Evolutionary conservation across 495 filamentous ascomycete species (phyloP).

Genomic region (Trichoderma virens): DNA sequence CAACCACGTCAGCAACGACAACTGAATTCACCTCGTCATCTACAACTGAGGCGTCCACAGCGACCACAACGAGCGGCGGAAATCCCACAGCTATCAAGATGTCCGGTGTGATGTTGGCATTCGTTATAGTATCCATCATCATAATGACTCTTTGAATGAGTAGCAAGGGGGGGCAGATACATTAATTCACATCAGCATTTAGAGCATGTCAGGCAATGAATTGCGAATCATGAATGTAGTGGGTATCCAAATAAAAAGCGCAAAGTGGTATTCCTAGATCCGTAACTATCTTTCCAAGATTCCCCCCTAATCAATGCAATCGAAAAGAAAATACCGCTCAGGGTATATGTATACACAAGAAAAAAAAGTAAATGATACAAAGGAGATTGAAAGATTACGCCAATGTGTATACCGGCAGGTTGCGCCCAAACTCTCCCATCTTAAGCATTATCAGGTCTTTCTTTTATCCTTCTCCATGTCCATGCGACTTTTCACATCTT

Average conservation of each 20-base stretch:
- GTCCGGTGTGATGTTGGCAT: neutral
- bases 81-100: neutral
- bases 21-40: neutral
- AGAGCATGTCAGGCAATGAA: too few species aligned
- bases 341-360: neutral
- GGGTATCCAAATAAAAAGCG: neutral
- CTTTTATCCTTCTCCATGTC: neutral
- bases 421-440: neutral
- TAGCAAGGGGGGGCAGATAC: too few species aligned
- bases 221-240: too few species aligned
- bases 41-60: neutral
- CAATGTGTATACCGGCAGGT: neutral
- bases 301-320: neutral
- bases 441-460: neutral
- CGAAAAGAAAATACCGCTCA: neutral
- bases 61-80: neutral
- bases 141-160: too few species aligned
- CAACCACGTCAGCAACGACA: neutral
- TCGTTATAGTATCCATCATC: too few species aligned
- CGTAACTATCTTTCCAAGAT: neutral
- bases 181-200: too few species aligned
- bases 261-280: constrained; percentile 4
- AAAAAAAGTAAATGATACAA: neutral
- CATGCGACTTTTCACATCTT: too few species aligned
- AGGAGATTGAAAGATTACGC: neutral